Evolutionary conservation across 257 asterid species (phyloP).

Genomic region (Solanum pimpinellifolium): DNA sequence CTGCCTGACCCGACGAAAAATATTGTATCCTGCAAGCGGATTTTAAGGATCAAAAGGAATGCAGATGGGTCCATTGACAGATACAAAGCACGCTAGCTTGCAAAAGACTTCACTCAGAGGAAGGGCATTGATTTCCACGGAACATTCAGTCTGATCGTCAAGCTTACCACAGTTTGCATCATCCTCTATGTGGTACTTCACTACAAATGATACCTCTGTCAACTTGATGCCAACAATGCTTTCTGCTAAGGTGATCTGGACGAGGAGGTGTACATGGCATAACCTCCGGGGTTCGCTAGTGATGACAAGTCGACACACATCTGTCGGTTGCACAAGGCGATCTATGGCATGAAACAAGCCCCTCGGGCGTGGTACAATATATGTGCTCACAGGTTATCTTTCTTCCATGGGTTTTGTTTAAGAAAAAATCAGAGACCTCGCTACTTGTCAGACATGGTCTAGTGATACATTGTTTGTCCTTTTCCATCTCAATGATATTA

Average conservation of each 20-base stretch:
- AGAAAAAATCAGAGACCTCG: not conserved
- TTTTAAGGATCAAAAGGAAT: not conserved
- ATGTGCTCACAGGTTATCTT: not conserved
- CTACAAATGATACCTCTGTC: not conserved
- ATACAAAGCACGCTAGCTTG: not conserved
- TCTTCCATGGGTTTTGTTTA: not conserved
- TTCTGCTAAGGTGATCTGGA: not conserved
- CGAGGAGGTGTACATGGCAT: not conserved
- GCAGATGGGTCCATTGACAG: not conserved
- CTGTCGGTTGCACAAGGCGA: not conserved
- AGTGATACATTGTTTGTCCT: not conserved
- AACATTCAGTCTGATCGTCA: not conserved
- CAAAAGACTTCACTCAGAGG: not conserved
- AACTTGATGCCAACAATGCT: not conserved
- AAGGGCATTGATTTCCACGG: not conserved
- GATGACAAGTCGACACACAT: not conserved
- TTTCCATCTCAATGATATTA: not conserved
- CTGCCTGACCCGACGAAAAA: not conserved
- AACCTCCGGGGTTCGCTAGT: not conserved
- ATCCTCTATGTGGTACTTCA: not conserved
- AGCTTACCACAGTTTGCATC: not conserved
- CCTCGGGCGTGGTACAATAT: not conserved
- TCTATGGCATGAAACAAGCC: not conserved
- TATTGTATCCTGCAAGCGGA: not conserved
- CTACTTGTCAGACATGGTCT: not conserved